Evolutionary conservation across 1,284 basidiomycete species (phyloP).

Genomic region (Coriolopsis trogii): DNA sequence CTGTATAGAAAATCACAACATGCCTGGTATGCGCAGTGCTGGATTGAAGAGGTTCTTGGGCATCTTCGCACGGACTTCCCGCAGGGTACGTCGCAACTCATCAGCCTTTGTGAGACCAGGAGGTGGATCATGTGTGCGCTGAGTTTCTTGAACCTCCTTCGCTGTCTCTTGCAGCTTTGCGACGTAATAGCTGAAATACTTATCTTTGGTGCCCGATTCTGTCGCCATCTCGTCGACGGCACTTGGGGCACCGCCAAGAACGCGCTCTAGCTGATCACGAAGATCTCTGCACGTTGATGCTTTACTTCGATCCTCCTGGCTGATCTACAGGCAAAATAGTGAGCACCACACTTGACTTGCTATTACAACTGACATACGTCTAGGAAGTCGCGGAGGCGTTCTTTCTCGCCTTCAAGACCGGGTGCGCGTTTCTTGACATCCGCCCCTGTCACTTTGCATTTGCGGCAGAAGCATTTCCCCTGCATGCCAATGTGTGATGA

Average conservation of each 20-base stretch:
- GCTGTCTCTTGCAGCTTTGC: not conserved
- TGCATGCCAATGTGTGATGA: conserved; percentile 43
- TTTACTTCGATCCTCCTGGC: not conserved
- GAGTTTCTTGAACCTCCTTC: not conserved
- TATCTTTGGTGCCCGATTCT: conserved; percentile 4
- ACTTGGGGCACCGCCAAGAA: conserved; percentile 2
- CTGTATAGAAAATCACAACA: not conserved
- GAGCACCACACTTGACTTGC: no score
- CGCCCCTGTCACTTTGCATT: no score
- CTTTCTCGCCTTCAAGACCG: no score
- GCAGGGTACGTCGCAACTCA: not conserved
- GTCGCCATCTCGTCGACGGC: not conserved
- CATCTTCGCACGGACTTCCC: not conserved
- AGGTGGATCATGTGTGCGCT: no score
- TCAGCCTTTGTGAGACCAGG: no score
- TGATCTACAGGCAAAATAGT: no score
- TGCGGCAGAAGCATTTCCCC: conserved; percentile 42
- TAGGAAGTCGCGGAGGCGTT: not conserved
- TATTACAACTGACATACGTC: not conserved
- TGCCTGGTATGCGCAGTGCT: conserved; percentile 1
- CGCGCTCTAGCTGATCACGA: not conserved
- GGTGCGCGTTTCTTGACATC: no score
- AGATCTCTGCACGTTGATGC: not conserved
- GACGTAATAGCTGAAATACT: conserved; percentile 6
- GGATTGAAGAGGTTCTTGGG: conserved; percentile 3